Percentiles rank a stretch among this genome's conserved stretches.
Conservation (phyloP, 768 basidiomycete species). For the Boletus edulis region DNA sequence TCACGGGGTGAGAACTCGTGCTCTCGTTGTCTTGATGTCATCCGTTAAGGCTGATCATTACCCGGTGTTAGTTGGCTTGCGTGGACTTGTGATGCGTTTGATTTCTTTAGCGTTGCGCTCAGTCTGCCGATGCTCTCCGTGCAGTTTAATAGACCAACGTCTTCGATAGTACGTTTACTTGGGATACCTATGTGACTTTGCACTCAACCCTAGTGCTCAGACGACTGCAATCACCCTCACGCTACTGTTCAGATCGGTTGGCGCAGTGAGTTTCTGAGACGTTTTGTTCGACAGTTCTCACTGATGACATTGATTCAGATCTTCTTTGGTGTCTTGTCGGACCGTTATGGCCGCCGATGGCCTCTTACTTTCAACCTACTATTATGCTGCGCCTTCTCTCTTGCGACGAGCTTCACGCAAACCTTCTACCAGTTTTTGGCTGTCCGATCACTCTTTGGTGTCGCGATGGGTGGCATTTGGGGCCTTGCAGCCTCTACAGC, state of each 20-base stretch:
- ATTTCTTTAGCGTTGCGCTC: slow-evolving; percentile 80
- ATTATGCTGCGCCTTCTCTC: slow-evolving; percentile 67
- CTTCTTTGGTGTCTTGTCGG: slow-evolving; percentile 79
- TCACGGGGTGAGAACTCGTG: slow-evolving; percentile 42
- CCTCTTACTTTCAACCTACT: slow-evolving; percentile 77
- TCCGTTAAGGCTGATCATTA: not conserved
- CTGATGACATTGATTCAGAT: slow-evolving; percentile 30
- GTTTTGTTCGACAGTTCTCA: not conserved
- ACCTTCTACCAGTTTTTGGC: slow-evolving; percentile 79
- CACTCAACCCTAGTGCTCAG: slow-evolving; percentile 23
- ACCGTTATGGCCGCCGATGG: slow-evolving; percentile 93
- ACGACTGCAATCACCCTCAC: slow-evolving; percentile 90
- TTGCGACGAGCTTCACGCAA: slow-evolving; percentile 78
- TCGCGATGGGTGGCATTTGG: slow-evolving; percentile 92
- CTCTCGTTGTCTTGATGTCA: not conserved
- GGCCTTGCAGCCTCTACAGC: slow-evolving; percentile 80
- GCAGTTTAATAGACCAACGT: slow-evolving; percentile 46
- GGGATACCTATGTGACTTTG: not conserved
- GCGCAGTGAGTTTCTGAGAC: slow-evolving; percentile 47
- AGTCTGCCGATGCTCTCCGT: slow-evolving; percentile 44
- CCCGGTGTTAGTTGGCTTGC: slow-evolving; percentile 62
- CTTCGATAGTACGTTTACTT: slow-evolving; percentile 41
- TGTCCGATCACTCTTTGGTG: slow-evolving; percentile 77
- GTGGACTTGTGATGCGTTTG: slow-evolving; percentile 85
- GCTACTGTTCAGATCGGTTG: slow-evolving; percentile 80